These are phyloP conservation scores for Aspergillus sclerotiicarbonarius DNA, from an alignment of 495 filamentous ascomycete genomes.

Conservation along the genomic window DNA sequence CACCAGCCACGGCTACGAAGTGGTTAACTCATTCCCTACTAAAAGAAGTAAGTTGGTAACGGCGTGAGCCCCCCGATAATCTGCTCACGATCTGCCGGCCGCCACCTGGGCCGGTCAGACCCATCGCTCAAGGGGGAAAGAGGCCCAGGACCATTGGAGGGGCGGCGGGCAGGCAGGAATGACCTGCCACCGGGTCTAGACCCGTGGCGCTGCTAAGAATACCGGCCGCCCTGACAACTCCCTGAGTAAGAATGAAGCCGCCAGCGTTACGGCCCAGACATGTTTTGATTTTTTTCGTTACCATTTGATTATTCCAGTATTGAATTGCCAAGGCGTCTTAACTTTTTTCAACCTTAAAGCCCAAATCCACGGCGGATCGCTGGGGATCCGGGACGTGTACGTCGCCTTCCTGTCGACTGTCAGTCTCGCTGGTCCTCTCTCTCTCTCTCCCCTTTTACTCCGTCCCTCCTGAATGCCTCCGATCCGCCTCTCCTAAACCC, in stretches of 20 bases:
- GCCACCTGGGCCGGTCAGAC: no score
- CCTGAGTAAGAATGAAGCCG: not conserved
- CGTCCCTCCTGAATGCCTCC: not conserved
- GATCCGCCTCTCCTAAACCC: not conserved
- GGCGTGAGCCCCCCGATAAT: no score
- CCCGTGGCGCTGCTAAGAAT: no score
- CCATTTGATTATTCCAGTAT: not conserved
- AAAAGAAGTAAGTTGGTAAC: no score
- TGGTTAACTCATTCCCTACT: not conserved
- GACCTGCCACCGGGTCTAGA: no score
- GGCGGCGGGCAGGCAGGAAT: no score
- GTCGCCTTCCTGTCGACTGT: not conserved
- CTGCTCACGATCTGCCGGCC: no score
- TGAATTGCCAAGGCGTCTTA: not conserved
- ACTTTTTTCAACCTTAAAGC: not conserved
- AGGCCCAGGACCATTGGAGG: no score
- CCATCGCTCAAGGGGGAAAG: no score
- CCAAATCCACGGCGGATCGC: not conserved
- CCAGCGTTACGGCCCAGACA: not conserved
- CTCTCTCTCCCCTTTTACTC: conserved; percentile 5
- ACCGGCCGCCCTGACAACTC: no score
- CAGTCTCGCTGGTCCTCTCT: conserved; percentile 7
- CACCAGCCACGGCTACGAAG: not conserved
- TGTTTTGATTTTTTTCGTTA: no score
- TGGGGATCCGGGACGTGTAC: not conserved